A percentile compares a stretch with the other conserved stretches of the same genome.
phyloP scores from a whole-genome alignment of 2,329 filamentous ascomycete species.

The Aspergillus calidoustus region DNA sequence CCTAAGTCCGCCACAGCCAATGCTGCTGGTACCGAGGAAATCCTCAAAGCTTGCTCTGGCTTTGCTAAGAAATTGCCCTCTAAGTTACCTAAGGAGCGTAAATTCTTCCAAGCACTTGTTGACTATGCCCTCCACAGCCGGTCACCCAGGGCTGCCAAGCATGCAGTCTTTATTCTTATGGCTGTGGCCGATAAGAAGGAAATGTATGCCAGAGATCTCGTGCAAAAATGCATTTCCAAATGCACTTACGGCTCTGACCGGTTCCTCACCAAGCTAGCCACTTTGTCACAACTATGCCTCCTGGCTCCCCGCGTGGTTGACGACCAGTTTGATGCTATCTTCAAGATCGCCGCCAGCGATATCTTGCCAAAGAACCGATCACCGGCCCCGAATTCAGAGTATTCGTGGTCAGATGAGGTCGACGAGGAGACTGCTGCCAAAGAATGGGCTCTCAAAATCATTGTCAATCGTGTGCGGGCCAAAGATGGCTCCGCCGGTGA shows the following conservation, averaged over 20 bases:
- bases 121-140: conserved; percentile 82
- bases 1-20: conserved; percentile 71
- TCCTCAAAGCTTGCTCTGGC: conserved; percentile 89
- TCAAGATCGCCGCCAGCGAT: conserved; percentile 75
- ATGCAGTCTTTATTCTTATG: conserved; percentile 89
- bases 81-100: conserved; percentile 80
- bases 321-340: conserved; percentile 75
- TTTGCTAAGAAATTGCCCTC: conserved; percentile 85
- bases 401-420: conserved; percentile 71
- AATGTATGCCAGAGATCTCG: conserved; percentile 81
- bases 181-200: conserved; percentile 77
- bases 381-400: conserved; percentile 56
- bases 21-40: conserved; percentile 78
- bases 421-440: conserved; percentile 86
- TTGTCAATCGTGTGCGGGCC: conserved; percentile 83
- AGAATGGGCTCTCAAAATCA: conserved; percentile 77
- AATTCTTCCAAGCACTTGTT: conserved; percentile 79
- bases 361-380: conserved; percentile 73
- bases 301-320: conserved; percentile 73
- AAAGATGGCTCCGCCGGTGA: conserved; percentile 54
- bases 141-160: conserved; percentile 84
- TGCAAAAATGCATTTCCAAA: conserved; percentile 74
- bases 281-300: conserved; percentile 70
- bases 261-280: conserved; percentile 66
- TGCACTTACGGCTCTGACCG: conserved; percentile 74